Conservation (phyloP, 2,329 filamentous ascomycete genomes). For the Aspergillaceae sp. region DNA sequence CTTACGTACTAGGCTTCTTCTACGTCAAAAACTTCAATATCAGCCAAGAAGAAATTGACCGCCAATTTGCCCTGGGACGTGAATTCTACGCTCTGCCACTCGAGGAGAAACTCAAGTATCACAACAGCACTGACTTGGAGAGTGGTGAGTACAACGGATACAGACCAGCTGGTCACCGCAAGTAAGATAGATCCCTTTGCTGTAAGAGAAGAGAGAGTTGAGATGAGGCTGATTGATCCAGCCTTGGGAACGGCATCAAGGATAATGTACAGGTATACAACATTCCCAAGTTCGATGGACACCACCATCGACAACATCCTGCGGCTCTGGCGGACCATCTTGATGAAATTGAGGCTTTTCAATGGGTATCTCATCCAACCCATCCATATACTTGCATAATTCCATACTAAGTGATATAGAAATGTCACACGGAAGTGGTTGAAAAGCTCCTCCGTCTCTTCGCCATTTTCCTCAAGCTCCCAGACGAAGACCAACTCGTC, state of each 20-base stretch:
- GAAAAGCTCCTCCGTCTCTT: constrained; percentile 49
- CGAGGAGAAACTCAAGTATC: constrained; percentile 53
- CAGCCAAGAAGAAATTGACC: constrained; percentile 51
- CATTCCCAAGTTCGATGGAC: constrained; percentile 49
- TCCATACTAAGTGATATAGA: constrained; percentile 6
- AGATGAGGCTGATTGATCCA: constrained; percentile 4
- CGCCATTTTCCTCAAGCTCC: constrained; percentile 52
- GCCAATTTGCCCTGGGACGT: constrained; percentile 54
- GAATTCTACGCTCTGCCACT: constrained; percentile 49
- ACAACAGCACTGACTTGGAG: constrained; percentile 37
- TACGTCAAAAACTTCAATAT: constrained; percentile 57
- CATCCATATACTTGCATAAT: neutral
- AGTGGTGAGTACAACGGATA: constrained; percentile 52
- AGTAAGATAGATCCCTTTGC: constrained; percentile 14
- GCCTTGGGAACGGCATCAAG: constrained; percentile 33
- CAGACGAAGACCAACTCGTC: constrained; percentile 50
- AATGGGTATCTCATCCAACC: constrained; percentile 20
- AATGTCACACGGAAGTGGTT: constrained; percentile 26
- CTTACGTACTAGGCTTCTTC: constrained; percentile 46
- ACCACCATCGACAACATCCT: constrained; percentile 41
- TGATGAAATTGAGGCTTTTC: constrained; percentile 49
- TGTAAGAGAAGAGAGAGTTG: constrained; percentile 13
- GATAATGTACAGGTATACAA: constrained; percentile 56
- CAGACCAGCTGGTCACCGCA: constrained; percentile 39
- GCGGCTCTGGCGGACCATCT: constrained; percentile 42